Conservation (phyloP, 345 rosid species). For the Brassica juncea region DNA sequence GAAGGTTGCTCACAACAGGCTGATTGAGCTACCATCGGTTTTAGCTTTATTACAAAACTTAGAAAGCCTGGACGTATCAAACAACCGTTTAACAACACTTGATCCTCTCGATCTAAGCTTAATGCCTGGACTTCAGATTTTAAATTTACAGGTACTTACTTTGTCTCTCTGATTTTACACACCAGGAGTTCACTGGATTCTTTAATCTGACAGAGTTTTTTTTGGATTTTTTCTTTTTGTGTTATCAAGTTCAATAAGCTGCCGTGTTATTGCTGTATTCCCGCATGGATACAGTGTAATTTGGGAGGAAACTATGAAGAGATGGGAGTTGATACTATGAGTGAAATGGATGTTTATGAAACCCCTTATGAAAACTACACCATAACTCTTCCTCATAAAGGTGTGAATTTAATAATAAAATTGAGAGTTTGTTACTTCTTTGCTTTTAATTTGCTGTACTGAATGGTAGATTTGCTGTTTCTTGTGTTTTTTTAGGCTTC, state of each 20-base stretch:
- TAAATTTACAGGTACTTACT: constrained; percentile 85
- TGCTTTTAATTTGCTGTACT: background rate
- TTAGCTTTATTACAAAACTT: constrained; percentile 69
- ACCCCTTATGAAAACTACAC: constrained; percentile 40
- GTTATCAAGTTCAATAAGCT: constrained; percentile 73
- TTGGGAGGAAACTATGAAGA: constrained; percentile 67
- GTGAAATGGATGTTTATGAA: constrained; percentile 93
- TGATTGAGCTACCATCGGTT: constrained; percentile 63
- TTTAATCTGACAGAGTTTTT: constrained; percentile 22
- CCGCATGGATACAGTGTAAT: constrained; percentile 85
- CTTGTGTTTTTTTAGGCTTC: constrained; percentile 48
- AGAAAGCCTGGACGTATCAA: constrained; percentile 78
- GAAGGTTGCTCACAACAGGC: constrained; percentile 85
- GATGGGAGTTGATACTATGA: constrained; percentile 53
- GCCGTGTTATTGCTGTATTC: constrained; percentile 62
- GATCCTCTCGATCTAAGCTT: constrained; percentile 67
- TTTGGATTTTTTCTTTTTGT: constrained; percentile 30
- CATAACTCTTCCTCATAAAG: constrained; percentile 45
- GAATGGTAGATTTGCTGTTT: constrained; percentile 12
- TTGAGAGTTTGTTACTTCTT: constrained; percentile 21
- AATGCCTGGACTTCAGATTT: constrained; percentile 67
- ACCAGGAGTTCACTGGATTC: constrained; percentile 14
- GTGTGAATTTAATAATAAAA: constrained; percentile 39
- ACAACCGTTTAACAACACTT: constrained; percentile 74
- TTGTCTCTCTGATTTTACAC: background rate